Base-by-base conservation (phyloP, 1,139 yeast genomes). In the Saccharomyces hybrid region DNA sequence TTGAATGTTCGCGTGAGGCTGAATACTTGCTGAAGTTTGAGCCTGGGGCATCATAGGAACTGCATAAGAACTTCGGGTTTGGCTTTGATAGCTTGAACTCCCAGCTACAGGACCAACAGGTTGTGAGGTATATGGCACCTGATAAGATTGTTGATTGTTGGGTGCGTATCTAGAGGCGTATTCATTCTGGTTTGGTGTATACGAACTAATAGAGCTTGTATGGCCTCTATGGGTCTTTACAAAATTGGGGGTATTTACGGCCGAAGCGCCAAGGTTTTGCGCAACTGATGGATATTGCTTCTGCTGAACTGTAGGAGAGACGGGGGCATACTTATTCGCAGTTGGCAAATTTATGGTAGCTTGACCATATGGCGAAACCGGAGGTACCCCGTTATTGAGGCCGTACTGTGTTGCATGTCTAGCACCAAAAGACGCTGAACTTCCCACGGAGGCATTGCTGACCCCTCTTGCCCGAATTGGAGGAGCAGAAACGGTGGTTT, bases 121-220 rank as follows among this genome's bases (percentile, higher is more conserved):
- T 6, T 38, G 44, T 20, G 44, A 4, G 9, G 26, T 7, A 11
- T 38, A 26, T 11, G 44, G 34, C 16, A 51, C 55, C 26, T 62
- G 65, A 52, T 55, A 59, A 25, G 70, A 73, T 55, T 74, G 71
- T 53, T 71, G 74, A 28, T 68, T 72, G 42, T 71, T 71, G 48
- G 76, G 76, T 2, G 76, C 75, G 61, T 72, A 72, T 52, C 63
- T 71, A 0, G 73, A 62, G 14, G 70, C 65, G 50, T 61, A 61
- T 48, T 60, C 64, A 11, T 66, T 61, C 47, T 64, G 63, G 25
- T 59, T 59, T 27, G 72, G 72, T 5, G 70, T 61, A 54, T 68
- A 68, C 7, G 64, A 61, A 49, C 68, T 66, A 47, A 64, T 62
- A 2, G 71, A 68, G 27, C 64, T 64, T 3, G 70, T 20, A 46